A percentile compares a stretch with the other conserved stretches of the same genome.
Conservation (phyloP, 2,329 filamentous ascomycete genomes). For the Raffaelea arxii region DNA sequence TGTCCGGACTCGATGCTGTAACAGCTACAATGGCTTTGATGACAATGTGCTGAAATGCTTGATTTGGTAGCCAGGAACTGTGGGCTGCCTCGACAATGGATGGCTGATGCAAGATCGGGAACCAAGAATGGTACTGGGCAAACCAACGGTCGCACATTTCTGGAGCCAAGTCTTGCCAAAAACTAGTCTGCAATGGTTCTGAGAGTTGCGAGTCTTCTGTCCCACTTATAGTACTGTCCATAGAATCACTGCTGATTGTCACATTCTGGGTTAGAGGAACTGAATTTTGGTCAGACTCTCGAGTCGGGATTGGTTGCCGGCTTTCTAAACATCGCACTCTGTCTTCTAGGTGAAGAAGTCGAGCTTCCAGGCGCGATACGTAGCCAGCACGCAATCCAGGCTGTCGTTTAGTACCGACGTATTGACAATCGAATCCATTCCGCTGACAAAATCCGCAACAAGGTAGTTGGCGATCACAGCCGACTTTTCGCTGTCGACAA, state of each 20-base stretch:
- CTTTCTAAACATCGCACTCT: background rate
- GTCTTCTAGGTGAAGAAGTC: background rate
- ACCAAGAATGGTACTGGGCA: background rate
- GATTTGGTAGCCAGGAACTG: background rate
- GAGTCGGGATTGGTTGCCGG: too few relatives aligned
- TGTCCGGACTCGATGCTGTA: background rate
- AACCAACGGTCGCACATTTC: background rate
- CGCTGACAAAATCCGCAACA: background rate
- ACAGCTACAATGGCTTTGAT: background rate
- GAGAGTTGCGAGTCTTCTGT: background rate
- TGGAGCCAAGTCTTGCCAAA: background rate
- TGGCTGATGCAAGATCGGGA: background rate
- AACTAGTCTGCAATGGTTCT: background rate
- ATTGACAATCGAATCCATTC: background rate
- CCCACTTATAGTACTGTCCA: too few relatives aligned
- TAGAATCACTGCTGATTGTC: too few relatives aligned
- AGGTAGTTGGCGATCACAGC: background rate
- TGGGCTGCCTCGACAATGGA: background rate
- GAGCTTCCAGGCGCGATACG: background rate
- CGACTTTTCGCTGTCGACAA: background rate
- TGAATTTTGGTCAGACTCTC: background rate
- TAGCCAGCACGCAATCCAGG: background rate
- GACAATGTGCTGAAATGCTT: background rate
- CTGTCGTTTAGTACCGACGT: background rate
- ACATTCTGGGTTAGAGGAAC: too few relatives aligned